Percentiles rank a stretch among this genome's conserved stretches.
Evolutionary conservation across 768 basidiomycete species (phyloP).

Genomic region (Mycena chlorophos): DNA sequence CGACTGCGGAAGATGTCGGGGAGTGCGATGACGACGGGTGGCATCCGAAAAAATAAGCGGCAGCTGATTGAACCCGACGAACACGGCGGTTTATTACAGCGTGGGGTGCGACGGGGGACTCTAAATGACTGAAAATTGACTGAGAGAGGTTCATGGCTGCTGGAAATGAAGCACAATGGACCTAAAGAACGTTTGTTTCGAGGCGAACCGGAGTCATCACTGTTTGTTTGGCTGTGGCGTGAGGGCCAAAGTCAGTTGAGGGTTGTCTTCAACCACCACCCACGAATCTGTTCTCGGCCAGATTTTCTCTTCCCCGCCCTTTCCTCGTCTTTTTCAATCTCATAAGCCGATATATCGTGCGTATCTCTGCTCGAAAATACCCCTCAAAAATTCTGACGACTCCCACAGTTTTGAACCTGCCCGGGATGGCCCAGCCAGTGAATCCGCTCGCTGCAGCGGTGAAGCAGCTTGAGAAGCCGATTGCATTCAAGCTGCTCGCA

Average conservation of each 20-base stretch:
- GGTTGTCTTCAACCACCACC: constrained; percentile 5
- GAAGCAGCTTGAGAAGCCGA: constrained; percentile 5
- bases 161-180: background rate
- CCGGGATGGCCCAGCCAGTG: constrained; percentile 11
- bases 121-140: background rate
- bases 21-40: background rate
- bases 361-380: background rate
- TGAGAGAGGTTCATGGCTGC: too few relatives aligned
- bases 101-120: background rate
- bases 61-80: background rate
- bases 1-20: background rate
- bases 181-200: background rate
- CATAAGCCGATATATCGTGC: background rate
- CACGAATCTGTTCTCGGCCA: background rate
- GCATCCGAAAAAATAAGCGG: background rate
- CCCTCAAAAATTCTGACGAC: constrained; percentile 12
- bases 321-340: background rate
- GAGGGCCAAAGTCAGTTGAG: background rate
- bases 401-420: constrained; percentile 10
- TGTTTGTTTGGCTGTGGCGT: background rate
- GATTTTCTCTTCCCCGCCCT: background rate
- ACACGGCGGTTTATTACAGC: too few relatives aligned
- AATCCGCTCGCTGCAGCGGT: constrained; percentile 12
- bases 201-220: background rate
- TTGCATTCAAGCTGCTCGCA: constrained; percentile 13